Conservation (phyloP, 2,329 filamentous ascomycete genomes). For the Fusarium tricinctum region DNA sequence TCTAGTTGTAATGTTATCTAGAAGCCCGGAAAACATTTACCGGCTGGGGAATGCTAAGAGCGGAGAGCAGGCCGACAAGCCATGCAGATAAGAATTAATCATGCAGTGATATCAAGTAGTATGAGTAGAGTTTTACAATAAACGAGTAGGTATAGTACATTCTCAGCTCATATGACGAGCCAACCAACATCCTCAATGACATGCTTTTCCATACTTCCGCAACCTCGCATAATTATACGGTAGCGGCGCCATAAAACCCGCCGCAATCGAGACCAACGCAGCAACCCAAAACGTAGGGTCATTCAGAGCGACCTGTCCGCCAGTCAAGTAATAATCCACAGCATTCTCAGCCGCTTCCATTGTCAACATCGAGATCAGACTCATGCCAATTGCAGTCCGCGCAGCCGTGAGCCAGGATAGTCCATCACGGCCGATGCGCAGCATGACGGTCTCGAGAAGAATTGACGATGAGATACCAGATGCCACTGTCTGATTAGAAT, state of each 20-base stretch:
- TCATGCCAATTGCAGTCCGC: slow-evolving; percentile 70
- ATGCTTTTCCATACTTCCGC: slow-evolving; percentile 63
- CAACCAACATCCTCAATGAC: slow-evolving; percentile 54
- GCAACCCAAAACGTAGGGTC: slow-evolving; percentile 67
- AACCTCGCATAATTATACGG: slow-evolving; percentile 68
- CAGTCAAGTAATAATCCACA: slow-evolving; percentile 69
- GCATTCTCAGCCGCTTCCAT: slow-evolving; percentile 69
- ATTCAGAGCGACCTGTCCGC: slow-evolving; percentile 62
- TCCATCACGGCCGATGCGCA: slow-evolving; percentile 62
- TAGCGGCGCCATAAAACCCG: slow-evolving; percentile 64
- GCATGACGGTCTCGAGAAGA: slow-evolving; percentile 65
- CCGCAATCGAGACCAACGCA: slow-evolving; percentile 59
- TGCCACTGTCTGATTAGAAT: slow-evolving; percentile 57
- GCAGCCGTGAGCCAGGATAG: slow-evolving; percentile 62
- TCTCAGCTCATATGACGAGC: no score
- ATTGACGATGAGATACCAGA: slow-evolving; percentile 66
- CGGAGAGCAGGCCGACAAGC: background rate
- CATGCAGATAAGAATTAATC: background rate
- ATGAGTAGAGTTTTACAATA: background rate
- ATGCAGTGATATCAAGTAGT: background rate
- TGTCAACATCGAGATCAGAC: slow-evolving; percentile 69
- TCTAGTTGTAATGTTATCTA: background rate
- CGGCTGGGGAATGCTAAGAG: background rate
- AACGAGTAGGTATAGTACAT: background rate
- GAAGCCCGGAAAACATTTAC: background rate